These are phyloP conservation scores for Metschnikowia orientalis DNA, from an alignment of 805 yeast genomes.

Conservation along the genomic window DNA sequence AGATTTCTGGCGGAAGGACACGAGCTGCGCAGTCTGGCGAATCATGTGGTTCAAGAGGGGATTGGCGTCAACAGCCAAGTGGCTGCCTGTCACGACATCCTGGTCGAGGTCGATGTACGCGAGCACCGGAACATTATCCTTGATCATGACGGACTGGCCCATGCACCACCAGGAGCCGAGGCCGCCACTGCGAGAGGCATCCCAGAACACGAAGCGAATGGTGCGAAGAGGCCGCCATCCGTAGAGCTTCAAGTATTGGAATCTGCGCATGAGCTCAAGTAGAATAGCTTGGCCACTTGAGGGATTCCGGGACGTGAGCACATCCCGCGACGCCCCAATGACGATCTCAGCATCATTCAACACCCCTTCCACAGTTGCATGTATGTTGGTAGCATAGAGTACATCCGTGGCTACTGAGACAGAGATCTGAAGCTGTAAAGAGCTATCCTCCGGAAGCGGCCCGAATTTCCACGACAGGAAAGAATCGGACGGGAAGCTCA, in stretches of 20 bases:
- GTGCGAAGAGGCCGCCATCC: slow-evolving; percentile 44
- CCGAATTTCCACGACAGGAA: slow-evolving; percentile 13
- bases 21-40: slow-evolving; percentile 23
- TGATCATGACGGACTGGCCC: slow-evolving; percentile 21
- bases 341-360: slow-evolving; percentile 37
- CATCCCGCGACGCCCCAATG: slow-evolving; percentile 39
- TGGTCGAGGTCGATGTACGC: slow-evolving; percentile 38
- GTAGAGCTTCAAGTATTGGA: slow-evolving; percentile 24
- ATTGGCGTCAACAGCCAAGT: slow-evolving; percentile 31
- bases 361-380: slow-evolving; percentile 33
- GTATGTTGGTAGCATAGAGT: slow-evolving; percentile 25
- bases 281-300: slow-evolving; percentile 37
- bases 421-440: slow-evolving; percentile 9
- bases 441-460: slow-evolving; percentile 6
- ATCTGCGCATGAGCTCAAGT: slow-evolving; percentile 36
- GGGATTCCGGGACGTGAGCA: slow-evolving; percentile 34
- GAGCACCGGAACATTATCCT: slow-evolving; percentile 23
- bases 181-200: slow-evolving; percentile 32
- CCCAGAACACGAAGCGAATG: slow-evolving; percentile 40
- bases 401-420: neutral
- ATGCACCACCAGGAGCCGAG: slow-evolving; percentile 27
- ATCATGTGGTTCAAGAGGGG: slow-evolving; percentile 35
- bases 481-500: slow-evolving; percentile 6
- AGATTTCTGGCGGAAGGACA: slow-evolving; percentile 28
- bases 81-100: slow-evolving; percentile 36